Conservation (phyloP, 441 rosid species). For the Eutrema salsugineum region DNA sequence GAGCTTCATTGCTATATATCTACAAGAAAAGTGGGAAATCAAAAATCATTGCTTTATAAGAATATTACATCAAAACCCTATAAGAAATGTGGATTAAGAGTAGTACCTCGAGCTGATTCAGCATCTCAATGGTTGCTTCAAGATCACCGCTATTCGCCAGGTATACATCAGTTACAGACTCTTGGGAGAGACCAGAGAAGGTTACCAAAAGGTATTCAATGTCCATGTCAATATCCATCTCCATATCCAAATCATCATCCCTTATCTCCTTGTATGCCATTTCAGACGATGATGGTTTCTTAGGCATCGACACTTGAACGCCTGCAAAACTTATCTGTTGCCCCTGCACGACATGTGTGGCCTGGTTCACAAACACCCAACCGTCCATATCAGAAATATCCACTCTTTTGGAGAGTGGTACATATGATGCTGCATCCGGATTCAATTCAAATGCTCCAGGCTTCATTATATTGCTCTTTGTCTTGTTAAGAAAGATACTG, state of each 20-base stretch:
- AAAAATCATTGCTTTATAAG: neutral
- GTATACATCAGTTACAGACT: conserved; percentile 73
- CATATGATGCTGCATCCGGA: conserved; percentile 79
- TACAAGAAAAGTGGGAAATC: conserved; percentile 19
- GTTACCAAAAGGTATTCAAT: conserved; percentile 61
- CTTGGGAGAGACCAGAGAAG: conserved; percentile 77
- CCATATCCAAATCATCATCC: conserved; percentile 48
- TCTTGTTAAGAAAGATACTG: conserved; percentile 7
- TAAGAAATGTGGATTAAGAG: neutral
- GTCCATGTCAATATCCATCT: conserved; percentile 56
- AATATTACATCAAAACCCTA: neutral
- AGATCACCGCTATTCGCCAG: conserved; percentile 67
- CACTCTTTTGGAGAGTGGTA: conserved; percentile 70
- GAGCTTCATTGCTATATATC: conserved; percentile 41
- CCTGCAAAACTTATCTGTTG: conserved; percentile 22
- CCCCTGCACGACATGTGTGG: neutral
- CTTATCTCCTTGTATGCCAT: conserved; percentile 35
- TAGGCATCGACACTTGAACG: conserved; percentile 23
- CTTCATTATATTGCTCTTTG: conserved; percentile 63
- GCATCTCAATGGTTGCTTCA: conserved; percentile 80
- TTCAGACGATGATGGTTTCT: conserved; percentile 34
- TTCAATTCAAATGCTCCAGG: conserved; percentile 64
- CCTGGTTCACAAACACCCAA: conserved; percentile 25
- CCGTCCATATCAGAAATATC: conserved; percentile 29
- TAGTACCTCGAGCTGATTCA: conserved; percentile 77